Percentiles rank a stretch among this genome's conserved stretches.
phyloP scores from a whole-genome alignment of 2,329 filamentous ascomycete genomes.

The Calycina marina region DNA sequence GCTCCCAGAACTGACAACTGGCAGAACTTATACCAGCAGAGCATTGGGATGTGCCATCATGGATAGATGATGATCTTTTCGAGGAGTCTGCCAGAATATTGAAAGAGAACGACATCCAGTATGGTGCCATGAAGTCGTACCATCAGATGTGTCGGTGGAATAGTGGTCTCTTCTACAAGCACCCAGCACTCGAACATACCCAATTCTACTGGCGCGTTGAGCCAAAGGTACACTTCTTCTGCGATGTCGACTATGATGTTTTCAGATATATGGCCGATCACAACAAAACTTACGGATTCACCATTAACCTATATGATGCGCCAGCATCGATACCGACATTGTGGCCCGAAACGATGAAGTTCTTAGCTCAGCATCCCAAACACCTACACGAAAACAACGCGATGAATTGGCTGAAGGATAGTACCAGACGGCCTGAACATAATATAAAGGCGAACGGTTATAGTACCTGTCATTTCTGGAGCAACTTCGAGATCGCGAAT shows the following conservation, averaged over 20 bases:
- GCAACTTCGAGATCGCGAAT: slow-evolving; percentile 93
- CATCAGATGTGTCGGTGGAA: slow-evolving; percentile 99
- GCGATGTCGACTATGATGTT: slow-evolving; percentile 94
- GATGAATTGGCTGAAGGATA: slow-evolving; percentile 75
- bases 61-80: slow-evolving; percentile 84
- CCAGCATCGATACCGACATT: slow-evolving; percentile 73
- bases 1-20: slow-evolving; percentile 9
- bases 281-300: slow-evolving; percentile 99
- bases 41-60: slow-evolving; percentile 83
- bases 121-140: slow-evolving; percentile 78
- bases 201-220: slow-evolving; percentile 99
- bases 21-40: slow-evolving; percentile 84
- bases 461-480: slow-evolving; percentile 98
- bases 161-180: slow-evolving; percentile 93
- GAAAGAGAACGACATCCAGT: slow-evolving; percentile 75
- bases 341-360: slow-evolving; percentile 93
- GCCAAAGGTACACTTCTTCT: slow-evolving; percentile 98
- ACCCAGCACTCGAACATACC: slow-evolving; percentile 66
- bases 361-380: slow-evolving; percentile 70
- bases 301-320: slow-evolving; percentile 90
- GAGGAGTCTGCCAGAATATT: slow-evolving; percentile 72
- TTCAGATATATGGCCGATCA: slow-evolving; percentile 97
- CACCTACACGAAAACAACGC: slow-evolving; percentile 76
- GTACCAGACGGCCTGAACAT: slow-evolving; percentile 60
- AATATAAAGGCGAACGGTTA: slow-evolving; percentile 77